A percentile compares a stretch with the other conserved stretches of the same genome.
These are phyloP conservation scores for Rhododendron molle DNA, from an alignment of 148 eudicot genomes.

Conservation along the genomic window DNA sequence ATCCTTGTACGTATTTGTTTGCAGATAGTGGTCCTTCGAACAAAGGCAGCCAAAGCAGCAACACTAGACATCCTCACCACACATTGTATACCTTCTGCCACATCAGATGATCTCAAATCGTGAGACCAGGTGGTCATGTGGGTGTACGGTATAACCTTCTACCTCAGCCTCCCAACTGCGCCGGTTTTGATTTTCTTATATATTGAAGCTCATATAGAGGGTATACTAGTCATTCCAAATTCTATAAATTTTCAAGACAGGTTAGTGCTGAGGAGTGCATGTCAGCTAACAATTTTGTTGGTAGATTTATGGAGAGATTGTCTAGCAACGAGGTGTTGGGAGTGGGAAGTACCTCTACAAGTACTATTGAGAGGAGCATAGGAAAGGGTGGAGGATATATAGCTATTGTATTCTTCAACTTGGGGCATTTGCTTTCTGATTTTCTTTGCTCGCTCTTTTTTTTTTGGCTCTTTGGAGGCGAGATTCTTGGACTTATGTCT, in stretches of 20 bases:
- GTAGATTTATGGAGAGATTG: not conserved
- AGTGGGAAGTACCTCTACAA: not conserved
- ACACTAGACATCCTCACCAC: conserved; percentile 76
- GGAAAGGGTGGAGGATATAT: not conserved
- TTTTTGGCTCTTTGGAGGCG: not conserved
- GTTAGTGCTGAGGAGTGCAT: not conserved
- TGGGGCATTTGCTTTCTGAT: not conserved
- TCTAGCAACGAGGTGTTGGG: not conserved
- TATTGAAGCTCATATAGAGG: not conserved
- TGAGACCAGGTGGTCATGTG: conserved; percentile 18
- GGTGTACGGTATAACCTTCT: not conserved
- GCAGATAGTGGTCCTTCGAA: conserved; percentile 82
- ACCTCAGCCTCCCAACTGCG: not conserved
- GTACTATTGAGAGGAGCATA: not conserved
- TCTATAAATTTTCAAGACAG: not conserved
- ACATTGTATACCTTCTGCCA: conserved; percentile 92
- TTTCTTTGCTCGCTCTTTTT: not conserved
- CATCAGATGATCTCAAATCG: conserved; percentile 75
- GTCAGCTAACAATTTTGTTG: not conserved
- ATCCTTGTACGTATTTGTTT: conserved; percentile 5
- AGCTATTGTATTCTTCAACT: not conserved
- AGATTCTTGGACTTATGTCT: not conserved
- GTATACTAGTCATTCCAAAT: not conserved
- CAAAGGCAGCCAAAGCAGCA: conserved; percentile 83
- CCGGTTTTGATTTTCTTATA: not conserved